Conservation (phyloP, 108 stramenopile species). For the Asterionellopsis glacialis region DNA sequence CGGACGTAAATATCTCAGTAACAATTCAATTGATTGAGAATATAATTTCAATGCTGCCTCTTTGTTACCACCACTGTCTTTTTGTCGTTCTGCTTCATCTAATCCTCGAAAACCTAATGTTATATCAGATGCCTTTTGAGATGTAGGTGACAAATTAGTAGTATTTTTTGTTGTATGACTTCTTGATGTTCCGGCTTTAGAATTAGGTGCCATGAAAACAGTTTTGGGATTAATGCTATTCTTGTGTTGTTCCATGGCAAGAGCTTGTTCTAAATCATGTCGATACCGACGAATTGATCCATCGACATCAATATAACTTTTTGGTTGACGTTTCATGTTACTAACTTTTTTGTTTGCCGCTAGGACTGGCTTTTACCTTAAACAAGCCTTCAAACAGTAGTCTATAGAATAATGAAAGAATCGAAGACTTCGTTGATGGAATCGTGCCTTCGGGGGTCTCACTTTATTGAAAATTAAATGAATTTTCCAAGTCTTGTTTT, state of each 20-base stretch:
- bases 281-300: constrained; percentile 11
- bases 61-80: constrained; percentile 4
- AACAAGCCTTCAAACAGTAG: too few species aligned
- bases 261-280: constrained; percentile 26
- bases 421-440: too few species aligned
- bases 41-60: constrained; percentile 31
- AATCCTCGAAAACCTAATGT: constrained; percentile 28
- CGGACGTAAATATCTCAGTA: constrained; percentile 26
- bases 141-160: neutral
- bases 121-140: neutral
- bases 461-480: too few species aligned
- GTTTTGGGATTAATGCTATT: constrained; percentile 1
- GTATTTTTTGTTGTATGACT: constrained; percentile 16
- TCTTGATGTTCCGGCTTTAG: neutral
- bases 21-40: constrained; percentile 30
- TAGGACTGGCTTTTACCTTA: too few species aligned
- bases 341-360: too few species aligned
- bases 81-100: constrained; percentile 28
- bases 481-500: too few species aligned
- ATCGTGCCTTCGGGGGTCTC: too few species aligned
- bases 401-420: too few species aligned
- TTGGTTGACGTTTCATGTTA: too few species aligned
- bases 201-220: too few species aligned
- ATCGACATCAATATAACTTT: neutral
- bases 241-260: constrained; percentile 13